Conservation (phyloP, 345 rosid species). For the Microthlaspi erraticum region DNA sequence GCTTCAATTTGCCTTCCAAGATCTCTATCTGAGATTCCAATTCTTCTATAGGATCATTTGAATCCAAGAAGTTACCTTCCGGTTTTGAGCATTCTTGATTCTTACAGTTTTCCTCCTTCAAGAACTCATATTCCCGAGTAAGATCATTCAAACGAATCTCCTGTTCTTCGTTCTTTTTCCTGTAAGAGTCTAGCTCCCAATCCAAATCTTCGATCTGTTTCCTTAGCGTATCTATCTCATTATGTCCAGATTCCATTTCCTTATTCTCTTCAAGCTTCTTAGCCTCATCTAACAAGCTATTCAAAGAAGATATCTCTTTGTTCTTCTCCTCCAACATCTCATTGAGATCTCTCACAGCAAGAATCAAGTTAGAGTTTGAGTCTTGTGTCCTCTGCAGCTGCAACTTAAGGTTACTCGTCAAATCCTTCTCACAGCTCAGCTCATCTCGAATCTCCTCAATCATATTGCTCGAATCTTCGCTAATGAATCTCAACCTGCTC, state of each 20-base stretch:
- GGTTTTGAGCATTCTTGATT: slow-evolving; percentile 52
- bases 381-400: slow-evolving; percentile 88
- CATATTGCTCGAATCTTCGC: slow-evolving; percentile 56
- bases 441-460: slow-evolving; percentile 75
- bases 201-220: slow-evolving; percentile 59
- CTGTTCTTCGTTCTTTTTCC: slow-evolving; percentile 68
- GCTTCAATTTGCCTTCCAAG: slow-evolving; percentile 71
- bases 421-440: slow-evolving; percentile 69
- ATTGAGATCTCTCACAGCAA: slow-evolving; percentile 80
- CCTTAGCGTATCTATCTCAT: slow-evolving; percentile 57
- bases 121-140: slow-evolving; percentile 62
- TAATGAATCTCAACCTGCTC: slow-evolving; percentile 51
- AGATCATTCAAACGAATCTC: slow-evolving; percentile 75
- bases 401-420: slow-evolving; percentile 65
- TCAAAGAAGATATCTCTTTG: slow-evolving; percentile 53
- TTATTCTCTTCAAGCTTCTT: slow-evolving; percentile 45
- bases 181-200: slow-evolving; percentile 63
- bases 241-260: slow-evolving; percentile 40
- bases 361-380: slow-evolving; percentile 82
- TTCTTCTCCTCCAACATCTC: slow-evolving; percentile 71
- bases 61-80: slow-evolving; percentile 48
- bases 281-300: slow-evolving; percentile 45
- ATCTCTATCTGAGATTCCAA: slow-evolving; percentile 61
- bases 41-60: slow-evolving; percentile 50
- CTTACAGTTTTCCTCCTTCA: slow-evolving; percentile 69